Evolutionary conservation across 257 asterid genomes (phyloP).

Genomic region (Plantago elongata): DNA sequence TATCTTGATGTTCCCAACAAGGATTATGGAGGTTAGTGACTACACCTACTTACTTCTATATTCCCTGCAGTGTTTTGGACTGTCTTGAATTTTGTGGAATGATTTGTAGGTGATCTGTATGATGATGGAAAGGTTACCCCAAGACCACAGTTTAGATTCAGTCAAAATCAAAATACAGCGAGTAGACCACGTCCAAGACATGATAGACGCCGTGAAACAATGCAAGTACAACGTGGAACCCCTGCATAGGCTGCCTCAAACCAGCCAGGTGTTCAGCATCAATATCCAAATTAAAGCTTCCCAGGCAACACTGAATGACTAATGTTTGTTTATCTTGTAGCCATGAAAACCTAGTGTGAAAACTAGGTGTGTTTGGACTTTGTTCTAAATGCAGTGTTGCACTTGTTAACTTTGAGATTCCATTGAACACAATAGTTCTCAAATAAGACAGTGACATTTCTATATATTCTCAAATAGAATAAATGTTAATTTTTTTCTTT

Average conservation of each 20-base stretch:
- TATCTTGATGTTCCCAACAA: slow-evolving; percentile 82
- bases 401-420: not conserved
- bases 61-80: not conserved
- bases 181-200: slow-evolving; percentile 72
- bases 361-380: not conserved
- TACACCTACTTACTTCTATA: not conserved
- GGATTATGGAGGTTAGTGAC: slow-evolving; percentile 73
- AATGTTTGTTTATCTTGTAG: not conserved
- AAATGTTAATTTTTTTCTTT: too few species aligned
- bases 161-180: slow-evolving; percentile 46
- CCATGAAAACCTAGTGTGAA: not conserved
- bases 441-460: too few species aligned
- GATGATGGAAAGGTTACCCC: slow-evolving; percentile 76
- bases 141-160: slow-evolving; percentile 69
- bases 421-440: too few species aligned
- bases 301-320: not conserved
- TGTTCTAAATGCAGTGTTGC: not conserved
- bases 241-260: slow-evolving; percentile 18
- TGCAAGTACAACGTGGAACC: slow-evolving; percentile 61
- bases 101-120: slow-evolving; percentile 57
- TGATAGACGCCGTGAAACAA: slow-evolving; percentile 72
- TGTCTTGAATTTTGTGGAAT: slow-evolving; percentile 17
- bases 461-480: too few species aligned
- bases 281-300: slow-evolving; percentile 8
- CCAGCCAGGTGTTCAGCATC: slow-evolving; percentile 9